Evolutionary conservation across 257 asterid genomes (phyloP), one percentile per base, ranked within the genome.

Genomic region (Scutellaria galericulata): DNA sequence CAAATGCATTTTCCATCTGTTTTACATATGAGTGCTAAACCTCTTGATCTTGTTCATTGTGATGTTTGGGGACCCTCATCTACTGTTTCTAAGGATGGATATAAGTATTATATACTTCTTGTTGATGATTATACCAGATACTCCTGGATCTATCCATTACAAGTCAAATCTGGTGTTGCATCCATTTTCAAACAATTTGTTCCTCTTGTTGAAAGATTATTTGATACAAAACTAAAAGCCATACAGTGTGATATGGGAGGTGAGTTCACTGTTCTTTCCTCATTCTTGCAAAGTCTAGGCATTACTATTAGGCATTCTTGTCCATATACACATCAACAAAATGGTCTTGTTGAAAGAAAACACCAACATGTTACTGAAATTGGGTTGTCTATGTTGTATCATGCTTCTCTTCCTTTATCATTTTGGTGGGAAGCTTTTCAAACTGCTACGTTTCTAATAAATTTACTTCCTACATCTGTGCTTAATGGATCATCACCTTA

Each of bases 81-180:
- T 45, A 1, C 2, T 0, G 0, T 1, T 1, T 0, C 10, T 64
- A 20, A 7, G 10, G 37, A 20, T 1, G 56, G 41, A 0, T 64
- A 7, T 6, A 64, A 5, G 45, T 64, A 64, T 7, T 46, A 64
- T 1, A 11, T 45, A 2, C 10, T 4, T 4, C 0, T 64, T 5
- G 24, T 64, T 1, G 70, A 64, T 64, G 70, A 64, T 22, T 64
- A 4, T 56, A 44, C 39, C 1, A 9, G 56, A 9, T 45, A 44
- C 9, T 44, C 42, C 0, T 64, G 56, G 56, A 45, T 64, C 5
- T 64, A 2, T 5, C 70, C 70, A 1, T 4, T 64, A 0, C 10
- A 11, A 0, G 11, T 8, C 0, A 64, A 45, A 20, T 64, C 42
- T 1, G 20, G 45, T 5, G 37, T 18, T 9, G 10, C n/a, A 0